phyloP scores from a whole-genome alignment of 2,329 filamentous ascomycete genomes.

The Fusarium dlaminii region DNA sequence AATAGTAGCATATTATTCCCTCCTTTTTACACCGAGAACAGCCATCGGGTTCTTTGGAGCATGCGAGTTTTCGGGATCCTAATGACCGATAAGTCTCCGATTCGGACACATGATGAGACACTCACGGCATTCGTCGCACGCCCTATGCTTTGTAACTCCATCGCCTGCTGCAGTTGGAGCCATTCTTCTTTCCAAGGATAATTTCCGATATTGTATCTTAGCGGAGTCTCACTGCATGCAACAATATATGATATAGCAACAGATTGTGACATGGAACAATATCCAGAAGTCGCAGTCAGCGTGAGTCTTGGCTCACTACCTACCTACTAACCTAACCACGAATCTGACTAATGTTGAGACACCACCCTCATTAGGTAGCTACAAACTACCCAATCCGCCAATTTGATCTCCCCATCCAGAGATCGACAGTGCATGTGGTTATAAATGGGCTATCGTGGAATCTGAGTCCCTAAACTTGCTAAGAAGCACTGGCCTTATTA shows the following conservation, averaged over 20 bases:
- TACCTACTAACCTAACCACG: neutral
- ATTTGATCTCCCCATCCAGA: neutral
- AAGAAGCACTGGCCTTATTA: neutral
- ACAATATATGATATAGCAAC: neutral
- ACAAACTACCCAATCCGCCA: neutral
- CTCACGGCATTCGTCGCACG: slow-evolving; percentile 75
- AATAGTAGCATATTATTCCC: slow-evolving; percentile 68
- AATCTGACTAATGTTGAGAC: slow-evolving; percentile 22
- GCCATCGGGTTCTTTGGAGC: slow-evolving; percentile 68
- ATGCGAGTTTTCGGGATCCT: slow-evolving; percentile 72
- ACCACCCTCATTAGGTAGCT: neutral
- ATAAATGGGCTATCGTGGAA: neutral
- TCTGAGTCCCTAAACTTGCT: neutral
- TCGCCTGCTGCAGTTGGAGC: slow-evolving; percentile 22
- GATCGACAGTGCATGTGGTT: neutral
- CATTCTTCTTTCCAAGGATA: slow-evolving; percentile 27
- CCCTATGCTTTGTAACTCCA: slow-evolving; percentile 61
- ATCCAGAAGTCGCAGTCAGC: slow-evolving; percentile 5
- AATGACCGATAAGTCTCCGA: slow-evolving; percentile 44
- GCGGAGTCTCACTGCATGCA: neutral
- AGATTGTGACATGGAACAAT: slow-evolving; percentile 1
- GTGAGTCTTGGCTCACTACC: neutral
- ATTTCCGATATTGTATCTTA: neutral
- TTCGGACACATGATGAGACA: slow-evolving; percentile 30
- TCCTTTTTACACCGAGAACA: slow-evolving; percentile 69